phyloP scores from a whole-genome alignment of 306 rosid genomes.

The Prunus mongolica region DNA sequence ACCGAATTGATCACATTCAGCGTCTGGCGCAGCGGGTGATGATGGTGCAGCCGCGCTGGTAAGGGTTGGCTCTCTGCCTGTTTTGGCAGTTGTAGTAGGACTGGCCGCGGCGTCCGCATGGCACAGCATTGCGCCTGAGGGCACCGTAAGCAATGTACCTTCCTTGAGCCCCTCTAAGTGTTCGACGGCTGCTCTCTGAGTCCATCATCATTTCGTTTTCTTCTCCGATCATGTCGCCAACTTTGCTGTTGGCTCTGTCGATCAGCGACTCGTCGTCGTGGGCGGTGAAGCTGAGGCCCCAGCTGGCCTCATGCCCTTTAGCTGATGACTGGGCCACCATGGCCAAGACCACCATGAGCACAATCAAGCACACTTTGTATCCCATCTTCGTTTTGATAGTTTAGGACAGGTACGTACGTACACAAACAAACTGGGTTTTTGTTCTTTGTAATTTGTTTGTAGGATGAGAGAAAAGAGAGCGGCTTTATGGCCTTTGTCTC shows the following conservation, averaged over 20 bases:
- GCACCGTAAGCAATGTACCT: conserved; percentile 36
- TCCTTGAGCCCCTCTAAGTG: neutral
- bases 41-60: conserved; percentile 35
- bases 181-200: conserved; percentile 28
- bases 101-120: conserved; percentile 43
- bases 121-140: conserved; percentile 21
- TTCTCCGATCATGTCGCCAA: conserved; percentile 26
- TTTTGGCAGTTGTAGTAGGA: conserved; percentile 50
- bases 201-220: conserved; percentile 43
- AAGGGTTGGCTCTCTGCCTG: conserved; percentile 38
- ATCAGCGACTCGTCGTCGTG: neutral
- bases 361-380: conserved; percentile 19
- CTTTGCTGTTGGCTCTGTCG: neutral
- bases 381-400: conserved; percentile 27
- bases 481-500: neutral
- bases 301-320: conserved; percentile 1
- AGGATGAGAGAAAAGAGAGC: neutral
- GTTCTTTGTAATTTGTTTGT: neutral
- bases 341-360: conserved; percentile 33
- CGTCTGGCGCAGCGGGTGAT: conserved; percentile 50
- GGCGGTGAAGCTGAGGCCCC: neutral
- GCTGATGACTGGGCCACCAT: conserved; percentile 25
- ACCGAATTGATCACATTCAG: neutral
- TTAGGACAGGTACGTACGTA: neutral
- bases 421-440: neutral